Evolutionary conservation across 106 monocot species (phyloP), one percentile per base, ranked within the genome.

Genomic region (Dioscorea alata): DNA sequence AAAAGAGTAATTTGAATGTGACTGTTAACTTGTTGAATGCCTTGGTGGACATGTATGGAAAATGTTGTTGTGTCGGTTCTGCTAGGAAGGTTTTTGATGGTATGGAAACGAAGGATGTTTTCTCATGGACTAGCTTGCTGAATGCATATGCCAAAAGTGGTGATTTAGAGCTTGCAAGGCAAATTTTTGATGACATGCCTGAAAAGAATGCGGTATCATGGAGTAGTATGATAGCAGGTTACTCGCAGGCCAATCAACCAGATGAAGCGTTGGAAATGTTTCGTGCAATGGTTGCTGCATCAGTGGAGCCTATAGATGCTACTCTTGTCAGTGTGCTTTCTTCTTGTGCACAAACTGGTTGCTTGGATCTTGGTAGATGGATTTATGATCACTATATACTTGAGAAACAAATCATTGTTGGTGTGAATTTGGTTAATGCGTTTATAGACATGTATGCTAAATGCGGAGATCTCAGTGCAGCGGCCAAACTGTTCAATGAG

Each of bases 381-480:
- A 83, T 83, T 21, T 81, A 85, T 61, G 53, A 66, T 5, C 65
- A 69, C 60, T 83, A 75, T 68, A 70, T 85, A 31, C 22, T 48
- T 15, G 65, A 59, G n/a, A 64, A 74, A 51, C 68, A 64, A 33
- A 64, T 83, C 7, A 67, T 75, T 28, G 66, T 80, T n/a, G 75
- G 50, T 49, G 23, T 75, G 22, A 82, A 82, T 12, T 58, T 92
- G 65, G 63, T 71, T 9, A 92, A 92, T 80, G 85, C 85, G 16
- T 82, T 88, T 48, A 83, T 85, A 66, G 85, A 85, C 57, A 92
- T 88, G 92, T 88, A 68, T 74, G 85, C 87, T 24, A 92, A 88
- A 68, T 85, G 83, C 63, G 92, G 92, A 57, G 82, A 70, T 72
- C 78, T 92, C 3, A 10, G 60, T 25, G 71, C 33, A 15, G 85